Evolutionary conservation across 2,329 filamentous ascomycete species (phyloP), one percentile per base, ranked within the genome.

Genomic region (Pyrenophora teres): DNA sequence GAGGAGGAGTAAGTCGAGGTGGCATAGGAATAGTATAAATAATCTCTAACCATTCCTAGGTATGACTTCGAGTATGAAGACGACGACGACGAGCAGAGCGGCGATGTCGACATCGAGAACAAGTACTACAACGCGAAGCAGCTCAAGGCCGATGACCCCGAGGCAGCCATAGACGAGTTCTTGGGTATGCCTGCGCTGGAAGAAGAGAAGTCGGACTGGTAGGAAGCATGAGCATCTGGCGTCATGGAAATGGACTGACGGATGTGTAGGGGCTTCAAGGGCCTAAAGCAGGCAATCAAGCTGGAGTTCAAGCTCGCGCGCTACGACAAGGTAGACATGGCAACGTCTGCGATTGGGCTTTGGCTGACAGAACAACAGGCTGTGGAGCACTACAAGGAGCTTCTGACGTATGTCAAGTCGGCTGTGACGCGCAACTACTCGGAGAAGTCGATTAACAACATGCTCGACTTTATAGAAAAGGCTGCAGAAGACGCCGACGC

Each of bases 51-150:
- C 50, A n/a, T 6, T 23, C 31, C 3, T 52, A 90, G 88, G 67
- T 92, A 97, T 72, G 94, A 97, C 77, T 97, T 97, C 73, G 93
- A 97, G 70, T 97, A 97, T 76, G 93, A 97, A 72, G 94, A 92
- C 65, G 91, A 92, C 60, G 91, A 96, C 50, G 92, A 94, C 41
- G 90, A 95, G 37, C 88, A 96, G 51, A 86, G 84, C 27, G 92
- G 87, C 51, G 91, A 97, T 72, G 89, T 97, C 65, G 92, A 93
- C 63, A 95, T 97, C 73, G 94, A 99, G 74, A 99, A 99, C 80
- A 97, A 96, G 78, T 99, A 99, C 80, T 99, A 97, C 82, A 97
- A 97, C 76, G 94, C 94, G 37, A 99, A 99, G 77, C 93, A 97
- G 78, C 87, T 96, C 72, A 99, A 97, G 80, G 81, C 81, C 37